Evolutionary conservation across 2,329 filamentous ascomycete genomes (phyloP).

Genomic region (Xylariaceae sp.): DNA sequence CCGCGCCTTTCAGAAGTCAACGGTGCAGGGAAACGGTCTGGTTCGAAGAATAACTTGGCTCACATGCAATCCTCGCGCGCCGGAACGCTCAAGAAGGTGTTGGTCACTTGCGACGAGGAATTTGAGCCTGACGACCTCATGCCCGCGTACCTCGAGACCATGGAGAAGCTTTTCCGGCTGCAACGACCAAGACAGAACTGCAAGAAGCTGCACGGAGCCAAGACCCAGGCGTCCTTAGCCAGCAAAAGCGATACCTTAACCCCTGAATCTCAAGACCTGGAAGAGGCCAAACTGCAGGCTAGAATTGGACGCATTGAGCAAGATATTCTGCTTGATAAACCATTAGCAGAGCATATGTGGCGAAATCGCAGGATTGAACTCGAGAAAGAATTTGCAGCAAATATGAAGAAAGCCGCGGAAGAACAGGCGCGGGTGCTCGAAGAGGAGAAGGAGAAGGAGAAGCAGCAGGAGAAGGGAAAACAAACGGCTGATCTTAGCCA

Average conservation of each 20-base stretch:
- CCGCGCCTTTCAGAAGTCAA: conserved; percentile 39
- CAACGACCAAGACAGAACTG: conserved; percentile 48
- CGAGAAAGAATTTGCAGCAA: conserved; percentile 54
- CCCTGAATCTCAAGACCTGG: conserved; percentile 35
- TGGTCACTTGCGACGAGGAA: conserved; percentile 57
- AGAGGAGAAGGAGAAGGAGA: conserved; percentile 30
- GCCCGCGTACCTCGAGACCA: conserved; percentile 70
- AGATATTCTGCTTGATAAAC: conserved; percentile 68
- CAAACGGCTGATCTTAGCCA: conserved; percentile 27
- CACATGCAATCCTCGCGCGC: conserved; percentile 28
- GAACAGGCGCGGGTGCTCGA: conserved; percentile 29
- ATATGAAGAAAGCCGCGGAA: conserved; percentile 37
- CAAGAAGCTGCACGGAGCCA: conserved; percentile 34
- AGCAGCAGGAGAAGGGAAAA: conserved; percentile 30
- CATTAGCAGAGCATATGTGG: conserved; percentile 62
- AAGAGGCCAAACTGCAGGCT: conserved; percentile 60
- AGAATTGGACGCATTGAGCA: conserved; percentile 74
- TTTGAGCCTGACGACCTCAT: conserved; percentile 71
- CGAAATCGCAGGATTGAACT: conserved; percentile 51
- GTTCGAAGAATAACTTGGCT: conserved; percentile 33
- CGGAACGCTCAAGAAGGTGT: conserved; percentile 37
- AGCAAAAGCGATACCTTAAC: background rate
- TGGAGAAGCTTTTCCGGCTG: conserved; percentile 59
- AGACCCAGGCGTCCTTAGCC: conserved; percentile 10
- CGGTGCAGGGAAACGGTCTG: conserved; percentile 25